phyloP scores from a whole-genome alignment of 169 alveolate genomes.

The Cryptosporidium muris region DNA sequence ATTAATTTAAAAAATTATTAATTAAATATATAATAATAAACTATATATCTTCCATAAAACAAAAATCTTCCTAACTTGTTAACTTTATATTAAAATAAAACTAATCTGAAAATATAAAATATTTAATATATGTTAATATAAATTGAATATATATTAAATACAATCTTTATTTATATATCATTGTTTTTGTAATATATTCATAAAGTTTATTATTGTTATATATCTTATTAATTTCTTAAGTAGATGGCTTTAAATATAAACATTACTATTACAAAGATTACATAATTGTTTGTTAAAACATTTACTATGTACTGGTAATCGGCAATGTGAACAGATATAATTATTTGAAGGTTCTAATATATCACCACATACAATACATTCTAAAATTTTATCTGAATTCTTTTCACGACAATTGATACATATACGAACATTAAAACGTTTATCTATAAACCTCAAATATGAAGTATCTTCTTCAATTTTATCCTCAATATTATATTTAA shows the following conservation, averaged over 20 bases:
- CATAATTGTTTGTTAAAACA: slow-evolving; percentile 42
- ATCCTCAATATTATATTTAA: slow-evolving; percentile 20
- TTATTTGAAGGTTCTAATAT: slow-evolving; percentile 3
- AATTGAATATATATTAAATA: neutral
- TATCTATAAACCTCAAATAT: slow-evolving; percentile 27
- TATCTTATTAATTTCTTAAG: neutral
- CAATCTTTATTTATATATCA: neutral
- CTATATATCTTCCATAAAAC: neutral
- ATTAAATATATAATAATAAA: neutral
- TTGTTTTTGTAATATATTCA: neutral
- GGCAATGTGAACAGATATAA: slow-evolving; percentile 36
- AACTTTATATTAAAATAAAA: neutral
- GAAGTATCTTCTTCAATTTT: slow-evolving; percentile 18
- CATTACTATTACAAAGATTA: slow-evolving; percentile 10
- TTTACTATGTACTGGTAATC: slow-evolving; percentile 26
- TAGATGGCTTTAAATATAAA: neutral
- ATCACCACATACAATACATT: slow-evolving; percentile 31
- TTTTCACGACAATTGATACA: slow-evolving; percentile 27
- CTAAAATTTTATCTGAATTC: neutral
- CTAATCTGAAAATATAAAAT: neutral
- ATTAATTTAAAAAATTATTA: neutral
- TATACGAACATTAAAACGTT: slow-evolving; percentile 23
- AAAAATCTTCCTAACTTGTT: neutral
- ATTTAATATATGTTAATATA: neutral
- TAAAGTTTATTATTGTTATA: neutral